Evolutionary conservation across 2,329 filamentous ascomycete genomes (phyloP).

Genomic region (Macrophomina pseudophaseolina): DNA sequence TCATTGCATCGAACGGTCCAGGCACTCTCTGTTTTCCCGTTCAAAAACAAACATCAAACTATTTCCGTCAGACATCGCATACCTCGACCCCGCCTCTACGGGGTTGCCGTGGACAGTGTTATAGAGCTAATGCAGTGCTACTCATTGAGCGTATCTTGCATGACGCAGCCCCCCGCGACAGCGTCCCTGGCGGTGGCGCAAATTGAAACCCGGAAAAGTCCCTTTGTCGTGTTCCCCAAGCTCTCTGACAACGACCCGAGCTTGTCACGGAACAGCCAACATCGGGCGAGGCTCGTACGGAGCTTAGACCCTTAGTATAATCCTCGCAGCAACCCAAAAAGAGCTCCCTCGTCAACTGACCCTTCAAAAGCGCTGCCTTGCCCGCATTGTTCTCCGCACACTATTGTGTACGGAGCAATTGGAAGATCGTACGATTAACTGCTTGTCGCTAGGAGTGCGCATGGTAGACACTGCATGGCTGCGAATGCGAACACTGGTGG

Average conservation of each 20-base stretch:
- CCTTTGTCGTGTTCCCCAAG: neutral
- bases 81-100: neutral
- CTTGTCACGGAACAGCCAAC: neutral
- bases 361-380: neutral
- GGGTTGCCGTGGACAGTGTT: conserved; percentile 1
- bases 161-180: conserved; percentile 2
- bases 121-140: neutral
- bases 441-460: neutral
- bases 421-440: conserved; percentile 2
- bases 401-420: neutral
- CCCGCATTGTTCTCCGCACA: neutral
- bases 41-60: neutral
- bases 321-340: neutral
- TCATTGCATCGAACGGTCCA: conserved; percentile 3
- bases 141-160: conserved; percentile 17
- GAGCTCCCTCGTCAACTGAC: neutral
- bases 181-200: conserved; percentile 5
- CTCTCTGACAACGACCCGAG: neutral
- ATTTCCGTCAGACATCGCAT: neutral
- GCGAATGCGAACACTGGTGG: conserved; percentile 8
- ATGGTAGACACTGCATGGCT: neutral
- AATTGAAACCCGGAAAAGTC: neutral
- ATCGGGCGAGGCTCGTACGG: conserved; percentile 1
- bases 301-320: neutral
- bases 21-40: neutral